Evolutionary conservation across 2,329 filamentous ascomycete species (phyloP).

Genomic region (Moelleriella libera): DNA sequence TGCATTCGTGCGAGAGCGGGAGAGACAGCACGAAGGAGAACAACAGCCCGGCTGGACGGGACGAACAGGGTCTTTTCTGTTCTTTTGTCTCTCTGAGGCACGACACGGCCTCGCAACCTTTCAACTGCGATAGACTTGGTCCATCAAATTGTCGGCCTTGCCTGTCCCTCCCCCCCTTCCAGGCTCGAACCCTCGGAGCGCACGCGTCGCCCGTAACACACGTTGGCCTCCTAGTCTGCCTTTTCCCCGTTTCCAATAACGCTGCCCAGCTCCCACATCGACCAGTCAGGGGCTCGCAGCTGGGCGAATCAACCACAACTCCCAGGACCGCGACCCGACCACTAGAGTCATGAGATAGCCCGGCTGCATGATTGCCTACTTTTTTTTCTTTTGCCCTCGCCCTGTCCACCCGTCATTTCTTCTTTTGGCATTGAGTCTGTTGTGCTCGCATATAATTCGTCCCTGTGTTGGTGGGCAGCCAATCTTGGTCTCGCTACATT

Average conservation of each 20-base stretch:
- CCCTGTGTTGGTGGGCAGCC: background rate
- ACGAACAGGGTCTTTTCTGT: too few relatives aligned
- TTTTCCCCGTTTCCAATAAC: background rate
- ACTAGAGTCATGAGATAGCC: constrained; percentile 28
- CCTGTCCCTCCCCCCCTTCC: background rate
- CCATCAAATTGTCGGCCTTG: too few relatives aligned
- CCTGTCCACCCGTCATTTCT: too few relatives aligned
- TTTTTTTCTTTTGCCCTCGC: too few relatives aligned
- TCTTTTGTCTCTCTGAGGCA: too few relatives aligned
- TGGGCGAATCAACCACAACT: constrained; percentile 19
- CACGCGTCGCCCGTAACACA: background rate
- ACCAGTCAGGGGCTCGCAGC: constrained; percentile 9
- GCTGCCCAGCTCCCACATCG: constrained; percentile 4
- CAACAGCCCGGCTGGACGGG: too few relatives aligned
- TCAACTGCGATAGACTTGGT: too few relatives aligned
- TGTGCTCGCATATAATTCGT: too few relatives aligned
- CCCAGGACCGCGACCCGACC: constrained; percentile 11
- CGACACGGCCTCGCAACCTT: too few relatives aligned
- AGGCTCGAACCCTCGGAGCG: background rate
- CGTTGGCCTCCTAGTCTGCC: too few relatives aligned
- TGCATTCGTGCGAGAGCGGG: background rate
- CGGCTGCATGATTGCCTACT: too few relatives aligned
- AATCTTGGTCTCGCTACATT: constrained; percentile 12
- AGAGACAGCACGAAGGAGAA: background rate
- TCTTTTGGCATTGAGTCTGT: too few relatives aligned